Evolutionary conservation across 495 filamentous ascomycete genomes (phyloP), one percentile per base, ranked within the genome.

Genomic region (Sordaria brevicollis): DNA sequence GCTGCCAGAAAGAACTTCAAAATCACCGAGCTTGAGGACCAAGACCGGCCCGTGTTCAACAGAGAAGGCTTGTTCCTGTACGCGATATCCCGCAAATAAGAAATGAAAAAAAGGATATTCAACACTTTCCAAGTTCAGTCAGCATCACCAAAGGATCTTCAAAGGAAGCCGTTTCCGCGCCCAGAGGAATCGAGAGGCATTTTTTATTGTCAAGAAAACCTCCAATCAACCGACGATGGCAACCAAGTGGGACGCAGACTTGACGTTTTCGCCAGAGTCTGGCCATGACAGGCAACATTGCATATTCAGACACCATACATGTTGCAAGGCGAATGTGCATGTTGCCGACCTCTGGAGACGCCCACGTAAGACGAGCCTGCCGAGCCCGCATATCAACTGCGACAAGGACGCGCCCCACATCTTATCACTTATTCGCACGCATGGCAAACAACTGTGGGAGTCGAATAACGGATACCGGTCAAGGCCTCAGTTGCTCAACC

Each of bases 11-110:
- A 90, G 78, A 74, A 80, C 49, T 92, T 92, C 72, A 69, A 80
- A 6, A 83, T 93, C 35, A 83, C 84, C 39, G 89, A 92, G 71
- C 79, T 93, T 36, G 79, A 81, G 66, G 88, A 91, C 71, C 85
- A 87, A n/a, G 85, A 89, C 68, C 78, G 84, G n/a, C 77, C 81
- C 6, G 79, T 81, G 8, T 92, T 89, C 74, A 82, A 80, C 62
- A 83, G 87, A 65, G 86, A 91, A 66, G 86, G 86, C 36, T 79
- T 93, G 36, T 90, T 89, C 73, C 81, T 92, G 49, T 90, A 88
- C 72, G 80, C 84, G 33, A 86, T 92, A 72, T 86, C 81, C 35
- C 71, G 74, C 35, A 90, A 86, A 74, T 54, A 70, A 67, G n/a
- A 67, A 71, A 65, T 41, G 66, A 65, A 67, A 70, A 35, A 25